These are phyloP conservation scores for Inga oerstediana DNA, from an alignment of 306 rosid species.

Conservation along the genomic window DNA sequence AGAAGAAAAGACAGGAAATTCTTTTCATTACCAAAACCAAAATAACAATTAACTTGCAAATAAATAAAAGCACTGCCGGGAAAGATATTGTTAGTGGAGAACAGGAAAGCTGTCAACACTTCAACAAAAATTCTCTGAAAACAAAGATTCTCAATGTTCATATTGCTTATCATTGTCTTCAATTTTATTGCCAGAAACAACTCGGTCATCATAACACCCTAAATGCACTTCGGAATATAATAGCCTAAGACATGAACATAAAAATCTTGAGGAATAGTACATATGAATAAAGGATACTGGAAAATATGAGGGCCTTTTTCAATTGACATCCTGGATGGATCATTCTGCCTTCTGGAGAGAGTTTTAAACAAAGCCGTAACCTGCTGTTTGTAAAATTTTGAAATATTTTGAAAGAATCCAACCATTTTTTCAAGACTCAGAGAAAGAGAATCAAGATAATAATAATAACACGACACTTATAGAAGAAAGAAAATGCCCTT, in stretches of 20 bases:
- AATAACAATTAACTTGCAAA: background rate
- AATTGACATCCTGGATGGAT: slow-evolving; percentile 92
- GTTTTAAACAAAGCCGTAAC: slow-evolving; percentile 90
- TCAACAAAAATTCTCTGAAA: slow-evolving; percentile 8
- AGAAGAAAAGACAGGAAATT: background rate
- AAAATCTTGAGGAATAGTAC: slow-evolving; percentile 6
- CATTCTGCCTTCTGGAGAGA: slow-evolving; percentile 86
- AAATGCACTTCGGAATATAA: slow-evolving; percentile 12
- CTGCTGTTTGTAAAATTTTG: slow-evolving; percentile 81
- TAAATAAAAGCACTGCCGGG: background rate
- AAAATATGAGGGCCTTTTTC: slow-evolving; percentile 90
- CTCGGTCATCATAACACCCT: background rate
- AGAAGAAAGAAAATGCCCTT: no score
- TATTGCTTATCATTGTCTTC: background rate
- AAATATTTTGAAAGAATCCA: no score
- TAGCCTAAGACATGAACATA: slow-evolving; percentile 2
- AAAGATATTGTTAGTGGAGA: slow-evolving; percentile 9
- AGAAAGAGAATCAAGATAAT: no score
- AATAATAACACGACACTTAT: no score
- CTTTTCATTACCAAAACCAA: slow-evolving; percentile 20
- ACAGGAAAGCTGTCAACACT: slow-evolving; percentile 6
- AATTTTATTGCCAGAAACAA: slow-evolving; percentile 4
- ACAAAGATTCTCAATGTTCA: background rate
- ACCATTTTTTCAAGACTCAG: no score
- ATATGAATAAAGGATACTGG: slow-evolving; percentile 74